phyloP scores from a whole-genome alignment of 116 monocot genomes.

The Trichopus zeylanicus region DNA sequence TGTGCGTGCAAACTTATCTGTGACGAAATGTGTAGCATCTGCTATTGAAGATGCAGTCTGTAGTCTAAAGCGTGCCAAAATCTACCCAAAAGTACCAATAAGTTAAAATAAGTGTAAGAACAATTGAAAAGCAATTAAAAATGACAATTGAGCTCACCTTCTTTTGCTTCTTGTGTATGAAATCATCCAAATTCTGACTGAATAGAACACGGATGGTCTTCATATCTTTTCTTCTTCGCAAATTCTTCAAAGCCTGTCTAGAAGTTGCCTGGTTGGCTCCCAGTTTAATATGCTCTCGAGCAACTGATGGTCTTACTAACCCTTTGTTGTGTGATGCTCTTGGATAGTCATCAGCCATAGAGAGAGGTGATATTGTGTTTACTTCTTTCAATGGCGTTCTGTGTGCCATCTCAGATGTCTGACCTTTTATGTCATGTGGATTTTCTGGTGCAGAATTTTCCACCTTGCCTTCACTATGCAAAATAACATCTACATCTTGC shows the following conservation, averaged over 20 bases:
- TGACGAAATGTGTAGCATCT: conserved; percentile 88
- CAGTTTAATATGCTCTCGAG: conserved; percentile 43
- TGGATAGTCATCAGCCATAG: conserved; percentile 15
- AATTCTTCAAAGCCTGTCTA: conserved; percentile 25
- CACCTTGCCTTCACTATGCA: conserved; percentile 18
- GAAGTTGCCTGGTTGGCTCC: conserved; percentile 17
- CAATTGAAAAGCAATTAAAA: neutral
- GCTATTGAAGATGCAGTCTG: conserved; percentile 41
- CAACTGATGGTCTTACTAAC: conserved; percentile 22
- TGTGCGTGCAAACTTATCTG: conserved; percentile 87
- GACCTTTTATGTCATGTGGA: conserved; percentile 11
- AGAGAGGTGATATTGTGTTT: conserved; percentile 46
- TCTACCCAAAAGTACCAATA: conserved; percentile 23
- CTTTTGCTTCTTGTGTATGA: conserved; percentile 70
- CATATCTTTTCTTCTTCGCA: conserved; percentile 57
- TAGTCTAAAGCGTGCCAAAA: conserved; percentile 50
- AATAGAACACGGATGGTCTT: conserved; percentile 55
- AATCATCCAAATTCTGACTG: conserved; percentile 68
- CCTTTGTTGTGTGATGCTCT: conserved; percentile 7
- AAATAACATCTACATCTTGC: neutral
- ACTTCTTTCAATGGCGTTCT: conserved; percentile 19
- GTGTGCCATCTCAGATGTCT: conserved; percentile 8
- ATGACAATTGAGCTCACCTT: conserved; percentile 34
- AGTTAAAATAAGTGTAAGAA: neutral
- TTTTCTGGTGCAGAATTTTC: neutral